Percentiles rank a stretch among this genome's conserved stretches.
Conservation (phyloP, 2,329 filamentous ascomycete species). For the Phyllosticta paracitricarpa region DNA sequence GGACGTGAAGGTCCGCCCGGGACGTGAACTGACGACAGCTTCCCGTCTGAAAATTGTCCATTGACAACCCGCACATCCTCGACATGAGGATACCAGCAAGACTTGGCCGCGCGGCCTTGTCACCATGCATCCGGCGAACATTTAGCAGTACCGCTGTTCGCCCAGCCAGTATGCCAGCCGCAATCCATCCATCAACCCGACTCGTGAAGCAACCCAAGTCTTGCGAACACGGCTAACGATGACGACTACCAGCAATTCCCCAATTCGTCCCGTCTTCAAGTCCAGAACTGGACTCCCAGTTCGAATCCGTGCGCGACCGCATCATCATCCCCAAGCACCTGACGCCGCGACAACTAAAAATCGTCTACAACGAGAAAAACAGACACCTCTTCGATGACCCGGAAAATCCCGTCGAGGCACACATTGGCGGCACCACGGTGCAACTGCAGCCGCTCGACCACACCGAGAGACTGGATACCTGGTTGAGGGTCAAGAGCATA, state of each 20-base stretch:
- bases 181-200: not conserved
- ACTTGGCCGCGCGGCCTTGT: constrained; percentile 20
- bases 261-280: constrained; percentile 31
- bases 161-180: constrained; percentile 19
- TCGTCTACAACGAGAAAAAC: constrained; percentile 33
- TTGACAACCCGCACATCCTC: constrained; percentile 5
- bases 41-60: not conserved
- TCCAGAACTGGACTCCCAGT: constrained; percentile 30
- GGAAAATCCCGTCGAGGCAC: constrained; percentile 32
- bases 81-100: constrained; percentile 23
- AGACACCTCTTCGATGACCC: constrained; percentile 23
- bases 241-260: constrained; percentile 5
- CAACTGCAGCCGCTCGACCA: constrained; percentile 23
- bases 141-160: constrained; percentile 15
- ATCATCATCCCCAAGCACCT: constrained; percentile 37
- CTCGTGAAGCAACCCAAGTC: constrained; percentile 1
- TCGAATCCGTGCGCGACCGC: constrained; percentile 32
- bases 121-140: constrained; percentile 9
- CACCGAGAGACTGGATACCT: too few species aligned
- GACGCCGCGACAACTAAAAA: constrained; percentile 28
- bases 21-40: not conserved
- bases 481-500: constrained; percentile 11
- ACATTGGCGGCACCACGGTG: constrained; percentile 29
- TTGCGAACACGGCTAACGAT: constrained; percentile 23
- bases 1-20: not conserved